Evolutionary conservation across 2,329 filamentous ascomycete species (phyloP), one percentile per base, ranked within the genome.

Genomic region (Neonectria faginata): DNA sequence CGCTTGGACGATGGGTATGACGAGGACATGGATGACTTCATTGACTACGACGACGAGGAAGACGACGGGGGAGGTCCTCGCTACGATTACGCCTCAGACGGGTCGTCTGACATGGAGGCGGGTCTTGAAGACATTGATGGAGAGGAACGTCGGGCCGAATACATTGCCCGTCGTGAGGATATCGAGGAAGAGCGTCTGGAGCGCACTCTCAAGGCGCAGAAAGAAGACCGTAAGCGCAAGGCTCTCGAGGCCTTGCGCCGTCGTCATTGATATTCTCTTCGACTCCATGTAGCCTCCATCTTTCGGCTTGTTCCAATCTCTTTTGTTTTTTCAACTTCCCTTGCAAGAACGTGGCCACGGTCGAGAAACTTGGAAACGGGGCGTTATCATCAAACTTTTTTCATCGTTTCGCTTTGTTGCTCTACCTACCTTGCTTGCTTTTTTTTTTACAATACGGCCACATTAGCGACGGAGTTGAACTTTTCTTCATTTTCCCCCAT

Each of bases 61-160:
- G 80, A 78, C 5, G 82, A 84, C 0, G 78, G 76, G 2, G 76
- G 68, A 12, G 77, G 79, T 8, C 80, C 78, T 33, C 78, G 79
- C 6, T 84, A 86, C 65, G 83, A 82, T 52, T 90, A 92, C 67
- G 85, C 82, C 3, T 89, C 88, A 0, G 91, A 91, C 59, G 88
- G 76, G 6, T 91, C 89, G 5, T 92, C 90, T 6, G 92, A 93
- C 71, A 94, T 94, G 90, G 91, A 94, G 76, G 92, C 91, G 2
- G 91, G 91, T 36, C 76, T 91, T 41, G 90, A 89, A 65, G 91
- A 94, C 70, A 87, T 94, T 57, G 91, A 93, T 65, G 81, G 85
- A 39, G 92, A 95, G 76, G 92, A 95, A 76, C 81, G 83, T 51
- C 75, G 81, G 54, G 90, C 91, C 2, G 85, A 90, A 64, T 78